These are phyloP conservation scores for Globisporangium lucens DNA, from an alignment of 352 stramenopile genomes.

Conservation along the genomic window DNA sequence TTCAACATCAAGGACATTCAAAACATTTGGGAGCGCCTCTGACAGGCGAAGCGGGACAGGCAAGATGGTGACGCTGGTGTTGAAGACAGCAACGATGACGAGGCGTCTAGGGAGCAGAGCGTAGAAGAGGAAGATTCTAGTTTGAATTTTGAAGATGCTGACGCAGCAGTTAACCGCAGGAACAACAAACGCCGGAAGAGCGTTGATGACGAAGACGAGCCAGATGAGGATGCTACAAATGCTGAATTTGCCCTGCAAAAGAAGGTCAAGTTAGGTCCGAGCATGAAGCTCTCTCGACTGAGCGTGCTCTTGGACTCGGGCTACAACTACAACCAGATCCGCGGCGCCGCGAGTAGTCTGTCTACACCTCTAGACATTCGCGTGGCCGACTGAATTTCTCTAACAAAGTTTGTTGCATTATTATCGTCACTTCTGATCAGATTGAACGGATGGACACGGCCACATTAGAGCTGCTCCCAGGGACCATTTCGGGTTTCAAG, in stretches of 20 bases:
- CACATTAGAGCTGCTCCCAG: background rate
- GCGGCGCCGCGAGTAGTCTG: background rate
- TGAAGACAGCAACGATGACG: background rate
- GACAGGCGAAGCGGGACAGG: too few species aligned
- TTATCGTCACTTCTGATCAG: background rate
- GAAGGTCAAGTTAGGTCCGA: background rate
- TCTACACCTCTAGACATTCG: background rate
- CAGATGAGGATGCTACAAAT: background rate
- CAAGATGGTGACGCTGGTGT: too few species aligned
- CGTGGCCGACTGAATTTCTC: background rate
- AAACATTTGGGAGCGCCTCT: too few species aligned
- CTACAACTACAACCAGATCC: background rate
- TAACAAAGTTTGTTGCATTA: background rate
- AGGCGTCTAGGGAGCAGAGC: background rate
- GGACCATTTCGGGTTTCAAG: background rate
- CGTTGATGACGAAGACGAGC: background rate
- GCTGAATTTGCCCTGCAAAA: background rate
- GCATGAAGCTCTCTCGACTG: background rate
- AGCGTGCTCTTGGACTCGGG: background rate
- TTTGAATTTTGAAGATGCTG: background rate
- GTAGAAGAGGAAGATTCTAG: background rate
- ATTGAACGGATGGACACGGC: background rate
- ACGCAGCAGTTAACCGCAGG: background rate
- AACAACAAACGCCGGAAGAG: background rate
- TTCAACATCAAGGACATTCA: too few species aligned